A percentile compares a stretch with the other conserved stretches of the same genome.
Conservation (phyloP, 495 filamentous ascomycete genomes). For the Opeltia flavorubescens region DNA sequence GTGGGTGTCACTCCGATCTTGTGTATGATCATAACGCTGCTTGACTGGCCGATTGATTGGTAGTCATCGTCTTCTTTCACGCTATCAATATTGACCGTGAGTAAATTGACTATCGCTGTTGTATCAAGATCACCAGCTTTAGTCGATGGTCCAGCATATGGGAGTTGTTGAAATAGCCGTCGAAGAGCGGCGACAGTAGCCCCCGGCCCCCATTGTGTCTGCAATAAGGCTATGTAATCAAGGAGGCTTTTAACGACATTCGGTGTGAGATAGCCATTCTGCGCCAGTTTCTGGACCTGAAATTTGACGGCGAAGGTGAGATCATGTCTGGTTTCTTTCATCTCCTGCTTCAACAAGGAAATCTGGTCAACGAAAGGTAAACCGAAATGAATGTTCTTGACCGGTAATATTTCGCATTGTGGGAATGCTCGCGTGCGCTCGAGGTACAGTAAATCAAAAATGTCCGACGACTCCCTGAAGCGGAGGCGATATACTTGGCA, state of each 20-base stretch:
- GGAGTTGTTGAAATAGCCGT: constrained; percentile 30
- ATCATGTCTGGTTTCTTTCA: neutral
- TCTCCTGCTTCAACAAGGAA: neutral
- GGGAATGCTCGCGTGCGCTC: constrained; percentile 1
- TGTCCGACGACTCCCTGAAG: neutral
- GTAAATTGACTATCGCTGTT: constrained; percentile 23
- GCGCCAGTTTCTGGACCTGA: constrained; percentile 37
- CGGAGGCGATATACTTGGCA: constrained; percentile 4
- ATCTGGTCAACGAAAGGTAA: neutral
- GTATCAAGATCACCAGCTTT: constrained; percentile 27
- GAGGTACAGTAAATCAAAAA: neutral
- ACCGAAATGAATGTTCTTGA: neutral
- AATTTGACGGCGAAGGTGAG: constrained; percentile 20
- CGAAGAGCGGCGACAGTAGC: constrained; percentile 30
- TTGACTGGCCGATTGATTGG: neutral
- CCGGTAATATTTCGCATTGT: neutral
- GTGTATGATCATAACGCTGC: constrained; percentile 29
- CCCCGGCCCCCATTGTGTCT: constrained; percentile 9
- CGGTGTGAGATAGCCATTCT: constrained; percentile 38
- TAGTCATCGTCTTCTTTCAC: neutral
- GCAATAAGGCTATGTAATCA: constrained; percentile 13
- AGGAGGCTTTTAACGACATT: constrained; percentile 26
- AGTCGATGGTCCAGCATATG: constrained; percentile 28
- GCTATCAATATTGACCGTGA: constrained; percentile 23
- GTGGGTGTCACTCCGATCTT: constrained; percentile 48